Evolutionary conservation across 345 rosid genomes (phyloP).

Genomic region (Camelina laxa): DNA sequence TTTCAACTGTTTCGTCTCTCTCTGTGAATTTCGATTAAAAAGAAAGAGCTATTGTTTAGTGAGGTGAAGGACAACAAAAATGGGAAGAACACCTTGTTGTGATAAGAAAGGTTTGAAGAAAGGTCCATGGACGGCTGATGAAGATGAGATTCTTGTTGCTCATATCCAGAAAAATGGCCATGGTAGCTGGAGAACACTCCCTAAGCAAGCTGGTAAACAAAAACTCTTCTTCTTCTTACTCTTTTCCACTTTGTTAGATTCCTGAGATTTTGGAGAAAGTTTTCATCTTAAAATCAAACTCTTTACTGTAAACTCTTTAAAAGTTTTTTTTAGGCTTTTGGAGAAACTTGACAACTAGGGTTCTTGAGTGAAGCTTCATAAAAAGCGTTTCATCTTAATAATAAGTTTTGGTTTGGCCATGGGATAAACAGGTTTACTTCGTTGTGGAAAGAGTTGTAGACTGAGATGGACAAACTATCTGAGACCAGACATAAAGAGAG

Average conservation of each 20-base stretch:
- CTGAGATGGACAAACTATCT: slow-evolving; percentile 97
- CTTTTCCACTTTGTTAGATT: not conserved
- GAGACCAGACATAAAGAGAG: slow-evolving; percentile 92
- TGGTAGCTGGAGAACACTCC: slow-evolving; percentile 97
- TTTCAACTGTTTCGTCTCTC: not conserved
- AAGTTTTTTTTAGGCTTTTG: not conserved
- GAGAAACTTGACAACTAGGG: not conserved
- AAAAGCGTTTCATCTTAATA: not conserved
- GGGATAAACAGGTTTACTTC: slow-evolving; percentile 64
- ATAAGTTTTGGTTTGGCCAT: not conserved
- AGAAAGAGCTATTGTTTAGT: not conserved
- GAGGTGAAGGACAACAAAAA: slow-evolving; percentile 41
- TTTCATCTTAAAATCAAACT: not conserved
- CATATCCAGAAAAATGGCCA: slow-evolving; percentile 80
- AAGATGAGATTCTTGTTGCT: slow-evolving; percentile 79
- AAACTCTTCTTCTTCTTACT: not conserved
- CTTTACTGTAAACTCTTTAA: not conserved
- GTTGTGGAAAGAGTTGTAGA: slow-evolving; percentile 98
- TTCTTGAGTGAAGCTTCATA: not conserved
- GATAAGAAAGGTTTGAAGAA: slow-evolving; percentile 85
- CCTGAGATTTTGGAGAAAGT: not conserved
- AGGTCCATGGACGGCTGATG: slow-evolving; percentile 98
- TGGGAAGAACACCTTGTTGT: slow-evolving; percentile 95
- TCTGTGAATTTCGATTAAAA: not conserved
- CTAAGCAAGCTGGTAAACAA: slow-evolving; percentile 73